Evolutionary conservation across 1,284 basidiomycete genomes (phyloP).

Genomic region (Cryptococcus sp.): DNA sequence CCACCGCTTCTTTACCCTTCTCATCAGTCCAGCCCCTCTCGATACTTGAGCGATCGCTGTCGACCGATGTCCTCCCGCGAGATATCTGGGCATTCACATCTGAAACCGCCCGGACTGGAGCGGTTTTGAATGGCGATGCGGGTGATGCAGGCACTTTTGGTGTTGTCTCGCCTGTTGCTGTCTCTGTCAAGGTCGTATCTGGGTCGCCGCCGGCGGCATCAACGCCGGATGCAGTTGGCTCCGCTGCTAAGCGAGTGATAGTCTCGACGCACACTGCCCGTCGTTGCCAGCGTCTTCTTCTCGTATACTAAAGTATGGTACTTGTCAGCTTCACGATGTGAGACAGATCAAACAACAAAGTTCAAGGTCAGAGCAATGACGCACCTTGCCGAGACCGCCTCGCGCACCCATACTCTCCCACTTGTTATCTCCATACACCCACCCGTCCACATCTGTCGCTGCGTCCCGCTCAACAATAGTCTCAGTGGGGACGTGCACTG

Average conservation of each 20-base stretch:
- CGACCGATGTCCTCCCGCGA: too few species aligned
- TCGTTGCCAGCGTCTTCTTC: constrained; percentile 79
- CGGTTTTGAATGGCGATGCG: constrained; percentile 10
- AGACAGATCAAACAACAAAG: background rate
- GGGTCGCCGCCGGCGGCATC: background rate
- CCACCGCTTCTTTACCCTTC: background rate
- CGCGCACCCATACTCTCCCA: constrained; percentile 80
- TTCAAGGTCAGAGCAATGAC: constrained; percentile 17
- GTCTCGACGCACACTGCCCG: constrained; percentile 74
- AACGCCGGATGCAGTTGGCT: background rate
- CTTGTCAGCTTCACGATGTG: background rate
- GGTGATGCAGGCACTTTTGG: background rate
- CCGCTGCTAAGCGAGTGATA: constrained; percentile 57
- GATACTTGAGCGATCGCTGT: too few species aligned
- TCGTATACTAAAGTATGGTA: constrained; percentile 65
- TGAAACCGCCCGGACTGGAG: constrained; percentile 13
- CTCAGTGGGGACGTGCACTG: constrained; percentile 19
- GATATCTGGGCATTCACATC: background rate
- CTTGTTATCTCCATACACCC: constrained; percentile 94
- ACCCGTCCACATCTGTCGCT: constrained; percentile 81
- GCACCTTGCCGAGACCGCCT: constrained; percentile 79
- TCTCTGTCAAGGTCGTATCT: too few species aligned
- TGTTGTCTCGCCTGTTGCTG: background rate
- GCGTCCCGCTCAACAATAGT: constrained; percentile 38
- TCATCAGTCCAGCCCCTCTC: constrained; percentile 2